A percentile compares a stretch with the other conserved stretches of the same genome.
Conservation (phyloP, 352 stramenopile species). For the Globisporangium apiculatum region DNA sequence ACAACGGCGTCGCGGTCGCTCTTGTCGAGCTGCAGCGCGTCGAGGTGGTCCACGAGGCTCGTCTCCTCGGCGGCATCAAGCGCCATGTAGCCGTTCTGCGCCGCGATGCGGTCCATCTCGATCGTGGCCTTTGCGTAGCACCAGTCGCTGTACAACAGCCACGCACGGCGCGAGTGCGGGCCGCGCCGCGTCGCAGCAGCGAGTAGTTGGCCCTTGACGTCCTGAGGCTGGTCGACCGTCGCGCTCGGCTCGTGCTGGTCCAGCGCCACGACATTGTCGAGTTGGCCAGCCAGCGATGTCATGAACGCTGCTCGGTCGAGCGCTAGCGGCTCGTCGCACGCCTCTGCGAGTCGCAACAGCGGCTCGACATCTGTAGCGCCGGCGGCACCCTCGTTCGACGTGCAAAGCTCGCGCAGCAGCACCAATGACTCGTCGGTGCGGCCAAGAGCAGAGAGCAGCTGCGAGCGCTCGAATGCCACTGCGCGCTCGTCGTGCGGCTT, state of each 20-base stretch:
- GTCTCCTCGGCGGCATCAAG: conserved; percentile 36
- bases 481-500: background rate
- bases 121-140: conserved; percentile 48
- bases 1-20: conserved; percentile 27
- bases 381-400: background rate
- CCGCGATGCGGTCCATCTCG: conserved; percentile 30
- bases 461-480: conserved; percentile 28
- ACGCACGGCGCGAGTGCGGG: conserved; percentile 34
- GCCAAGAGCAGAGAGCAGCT: conserved; percentile 27
- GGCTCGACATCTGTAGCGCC: background rate
- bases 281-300: background rate
- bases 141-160: conserved; percentile 67
- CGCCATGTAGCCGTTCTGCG: conserved; percentile 45
- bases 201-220: conserved; percentile 13
- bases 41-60: conserved; percentile 27
- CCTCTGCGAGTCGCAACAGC: conserved; percentile 26
- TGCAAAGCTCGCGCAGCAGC: conserved; percentile 23
- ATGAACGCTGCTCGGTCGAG: conserved; percentile 11
- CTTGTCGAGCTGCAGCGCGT: conserved; percentile 27
- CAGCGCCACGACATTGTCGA: background rate
- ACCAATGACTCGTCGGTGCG: conserved; percentile 21
- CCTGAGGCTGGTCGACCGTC: conserved; percentile 11
- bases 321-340: conserved; percentile 9
- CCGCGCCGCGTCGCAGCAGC: conserved; percentile 26
- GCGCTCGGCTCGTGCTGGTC: conserved; percentile 5